A percentile compares a stretch with the other conserved stretches of the same genome.
phyloP scores from a whole-genome alignment of 1,284 basidiomycete genomes.

The Agaricales sp. region DNA sequence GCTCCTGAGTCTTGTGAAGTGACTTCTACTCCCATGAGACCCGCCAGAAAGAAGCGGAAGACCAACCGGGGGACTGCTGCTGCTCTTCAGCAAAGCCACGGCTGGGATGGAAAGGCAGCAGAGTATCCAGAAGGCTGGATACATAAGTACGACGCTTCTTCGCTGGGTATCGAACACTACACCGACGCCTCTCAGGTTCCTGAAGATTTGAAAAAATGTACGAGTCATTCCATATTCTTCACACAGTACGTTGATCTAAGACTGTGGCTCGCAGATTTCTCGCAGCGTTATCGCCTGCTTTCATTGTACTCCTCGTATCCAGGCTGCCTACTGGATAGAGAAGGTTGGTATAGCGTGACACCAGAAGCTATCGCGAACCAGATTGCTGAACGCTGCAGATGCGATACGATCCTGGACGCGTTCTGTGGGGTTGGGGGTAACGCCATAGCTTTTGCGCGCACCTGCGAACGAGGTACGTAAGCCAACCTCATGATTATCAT shows the following conservation, averaged over 20 bases:
- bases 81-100: neutral
- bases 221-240: constrained; percentile 18
- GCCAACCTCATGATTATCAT: neutral
- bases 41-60: neutral
- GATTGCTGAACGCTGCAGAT: constrained; percentile 87
- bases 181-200: constrained; percentile 58
- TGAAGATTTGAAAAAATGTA: constrained; percentile 72
- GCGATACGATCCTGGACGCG: constrained; percentile 79
- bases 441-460: constrained; percentile 92
- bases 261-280: constrained; percentile 53
- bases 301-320: constrained; percentile 59
- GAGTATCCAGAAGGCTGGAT: constrained; percentile 14
- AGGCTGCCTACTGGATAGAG: constrained; percentile 73
- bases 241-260: constrained; percentile 6
- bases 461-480: constrained; percentile 76
- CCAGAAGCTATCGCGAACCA: constrained; percentile 87
- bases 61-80: neutral
- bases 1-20: neutral
- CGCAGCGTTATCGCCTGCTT: constrained; percentile 75
- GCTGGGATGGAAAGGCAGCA: neutral
- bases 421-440: constrained; percentile 99
- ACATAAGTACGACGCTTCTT: constrained; percentile 53
- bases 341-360: constrained; percentile 97
- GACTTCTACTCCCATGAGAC: neutral
- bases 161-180: constrained; percentile 58